Percentiles rank a stretch among this genome's conserved stretches.
phyloP scores from a whole-genome alignment of 2,329 filamentous ascomycete genomes.

The Calonectria pseudoturangicola region DNA sequence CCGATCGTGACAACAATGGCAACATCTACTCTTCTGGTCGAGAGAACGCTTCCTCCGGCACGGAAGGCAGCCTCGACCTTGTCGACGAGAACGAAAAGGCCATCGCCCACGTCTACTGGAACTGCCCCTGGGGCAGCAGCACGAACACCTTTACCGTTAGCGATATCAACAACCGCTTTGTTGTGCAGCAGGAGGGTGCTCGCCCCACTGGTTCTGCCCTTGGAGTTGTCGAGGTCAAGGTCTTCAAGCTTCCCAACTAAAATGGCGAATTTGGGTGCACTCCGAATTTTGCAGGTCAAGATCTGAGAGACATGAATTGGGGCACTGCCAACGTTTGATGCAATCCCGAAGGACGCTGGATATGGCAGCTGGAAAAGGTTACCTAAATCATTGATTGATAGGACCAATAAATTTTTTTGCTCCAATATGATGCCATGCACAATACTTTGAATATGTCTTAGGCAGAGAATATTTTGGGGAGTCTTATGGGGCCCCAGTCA shows the following conservation, averaged over 20 bases:
- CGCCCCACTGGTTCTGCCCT: neutral
- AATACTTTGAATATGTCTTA: too few relatives aligned
- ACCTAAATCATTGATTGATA: neutral
- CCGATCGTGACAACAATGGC: neutral
- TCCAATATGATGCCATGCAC: neutral
- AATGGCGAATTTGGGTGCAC: neutral
- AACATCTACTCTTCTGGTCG: conserved; percentile 11
- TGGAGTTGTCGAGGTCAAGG: neutral
- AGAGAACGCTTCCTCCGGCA: neutral
- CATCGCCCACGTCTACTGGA: conserved; percentile 1
- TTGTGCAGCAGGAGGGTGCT: neutral
- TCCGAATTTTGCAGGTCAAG: neutral
- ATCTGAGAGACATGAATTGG: neutral
- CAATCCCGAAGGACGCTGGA: neutral
- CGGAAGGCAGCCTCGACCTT: neutral
- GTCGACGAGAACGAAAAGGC: neutral
- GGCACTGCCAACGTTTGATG: neutral
- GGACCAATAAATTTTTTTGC: neutral
- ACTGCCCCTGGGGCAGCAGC: conserved; percentile 4
- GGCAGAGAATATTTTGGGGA: too few relatives aligned
- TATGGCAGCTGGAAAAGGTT: neutral
- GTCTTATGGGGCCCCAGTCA: too few relatives aligned
- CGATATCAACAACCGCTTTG: neutral
- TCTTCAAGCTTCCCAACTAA: neutral
- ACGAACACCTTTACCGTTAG: neutral